A percentile compares a stretch with the other conserved stretches of the same genome.
phyloP scores from a whole-genome alignment of 208 protist genomes.

The Novymonas esmeraldas region DNA sequence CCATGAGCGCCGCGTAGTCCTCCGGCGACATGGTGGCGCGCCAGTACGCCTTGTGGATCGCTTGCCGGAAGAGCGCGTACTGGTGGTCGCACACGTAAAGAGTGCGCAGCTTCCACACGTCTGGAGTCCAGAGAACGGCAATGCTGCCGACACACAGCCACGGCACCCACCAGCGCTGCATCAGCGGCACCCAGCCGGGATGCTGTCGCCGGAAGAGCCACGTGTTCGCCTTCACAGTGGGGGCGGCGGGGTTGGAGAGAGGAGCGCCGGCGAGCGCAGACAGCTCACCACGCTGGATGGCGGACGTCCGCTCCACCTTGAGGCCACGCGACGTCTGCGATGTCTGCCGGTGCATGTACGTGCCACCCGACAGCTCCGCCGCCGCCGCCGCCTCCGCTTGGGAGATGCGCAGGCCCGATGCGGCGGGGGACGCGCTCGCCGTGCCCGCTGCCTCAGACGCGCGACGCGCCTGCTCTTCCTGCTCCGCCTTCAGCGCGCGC shows the following conservation, averaged over 20 bases:
- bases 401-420: conserved; percentile 17
- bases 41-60: conserved; percentile 81
- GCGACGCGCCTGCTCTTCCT: conserved; percentile 12
- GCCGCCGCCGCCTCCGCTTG: conserved; percentile 28
- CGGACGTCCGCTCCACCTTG: conserved; percentile 66
- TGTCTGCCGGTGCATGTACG: conserved; percentile 44
- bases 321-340: conserved; percentile 29
- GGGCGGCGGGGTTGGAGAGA: background rate
- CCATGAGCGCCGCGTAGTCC: conserved; percentile 61
- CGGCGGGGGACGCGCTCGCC: conserved; percentile 3
- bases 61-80: conserved; percentile 65
- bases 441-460: background rate
- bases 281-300: conserved; percentile 24
- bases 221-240: conserved; percentile 45
- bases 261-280: conserved; percentile 11
- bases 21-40: conserved; percentile 65
- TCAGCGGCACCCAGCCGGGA: conserved; percentile 76
- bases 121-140: conserved; percentile 72
- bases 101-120: conserved; percentile 85
- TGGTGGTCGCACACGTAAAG: conserved; percentile 74
- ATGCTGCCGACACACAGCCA: conserved; percentile 54
- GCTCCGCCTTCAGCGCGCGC: conserved; percentile 39
- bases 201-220: conserved; percentile 82
- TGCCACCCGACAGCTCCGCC: conserved; percentile 29
- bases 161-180: conserved; percentile 88